These are phyloP conservation scores for Solanum hybrid DNA, from an alignment of 305 asterid species.

Conservation along the genomic window DNA sequence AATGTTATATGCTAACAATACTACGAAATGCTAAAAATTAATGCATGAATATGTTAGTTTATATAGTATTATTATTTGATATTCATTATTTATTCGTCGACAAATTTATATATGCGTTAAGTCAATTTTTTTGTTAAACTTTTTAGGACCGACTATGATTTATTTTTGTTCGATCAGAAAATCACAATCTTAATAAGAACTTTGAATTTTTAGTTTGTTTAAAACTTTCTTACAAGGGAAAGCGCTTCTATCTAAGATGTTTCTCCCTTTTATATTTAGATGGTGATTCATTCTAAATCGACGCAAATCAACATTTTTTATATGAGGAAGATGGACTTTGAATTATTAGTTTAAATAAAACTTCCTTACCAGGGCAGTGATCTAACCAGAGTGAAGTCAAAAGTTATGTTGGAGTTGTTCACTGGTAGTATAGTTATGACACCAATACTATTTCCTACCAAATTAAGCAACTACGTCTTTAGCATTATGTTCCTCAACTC, in stretches of 20 bases:
- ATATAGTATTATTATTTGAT: neutral
- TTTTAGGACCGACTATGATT: neutral
- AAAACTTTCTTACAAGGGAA: neutral
- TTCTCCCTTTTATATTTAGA: neutral
- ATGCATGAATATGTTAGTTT: too few species aligned
- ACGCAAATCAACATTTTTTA: neutral
- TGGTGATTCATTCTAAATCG: neutral
- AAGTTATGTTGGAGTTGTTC: neutral
- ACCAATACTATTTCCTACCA: neutral
- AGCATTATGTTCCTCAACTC: neutral
- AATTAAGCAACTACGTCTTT: neutral
- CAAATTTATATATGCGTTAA: neutral
- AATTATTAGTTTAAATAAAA: too few species aligned
- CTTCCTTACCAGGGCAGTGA: neutral
- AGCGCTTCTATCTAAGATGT: too few species aligned
- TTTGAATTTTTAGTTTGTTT: neutral
- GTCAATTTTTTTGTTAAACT: neutral
- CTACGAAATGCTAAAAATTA: neutral
- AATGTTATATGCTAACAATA: neutral
- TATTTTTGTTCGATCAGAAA: neutral
- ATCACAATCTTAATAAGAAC: neutral
- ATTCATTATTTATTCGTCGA: neutral
- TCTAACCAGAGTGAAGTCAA: neutral
- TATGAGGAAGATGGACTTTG: neutral
- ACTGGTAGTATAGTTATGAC: neutral